Conservation (phyloP, 2,329 filamentous ascomycete genomes). For the Cladosporium sp. region DNA sequence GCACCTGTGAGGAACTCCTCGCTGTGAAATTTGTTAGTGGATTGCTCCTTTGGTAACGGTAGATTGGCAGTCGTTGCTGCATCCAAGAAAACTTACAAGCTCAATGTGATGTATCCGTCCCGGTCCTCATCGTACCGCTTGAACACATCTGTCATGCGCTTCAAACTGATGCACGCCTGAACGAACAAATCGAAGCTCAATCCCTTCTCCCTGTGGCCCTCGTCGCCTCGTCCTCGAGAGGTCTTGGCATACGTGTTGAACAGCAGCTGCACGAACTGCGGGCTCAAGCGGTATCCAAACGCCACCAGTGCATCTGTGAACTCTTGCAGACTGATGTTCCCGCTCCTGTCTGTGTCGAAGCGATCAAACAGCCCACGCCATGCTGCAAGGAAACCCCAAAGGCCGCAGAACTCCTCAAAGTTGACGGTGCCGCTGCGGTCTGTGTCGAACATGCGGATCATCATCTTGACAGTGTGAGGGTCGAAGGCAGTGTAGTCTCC, state of each 20-base stretch:
- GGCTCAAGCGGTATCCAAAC: slow-evolving; percentile 89
- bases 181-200: slow-evolving; percentile 87
- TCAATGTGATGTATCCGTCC: slow-evolving; percentile 74
- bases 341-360: slow-evolving; percentile 84
- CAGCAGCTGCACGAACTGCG: slow-evolving; percentile 78
- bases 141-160: slow-evolving; percentile 98
- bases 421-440: slow-evolving; percentile 86
- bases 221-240: slow-evolving; percentile 39
- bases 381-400: slow-evolving; percentile 93
- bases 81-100: slow-evolving; percentile 49
- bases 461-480: slow-evolving; percentile 91
- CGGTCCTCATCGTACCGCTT: slow-evolving; percentile 98
- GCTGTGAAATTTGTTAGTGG: slow-evolving; percentile 33
- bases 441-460: slow-evolving; percentile 99
- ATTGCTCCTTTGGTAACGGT: not conserved
- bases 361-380: slow-evolving; percentile 95
- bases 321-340: slow-evolving; percentile 82
- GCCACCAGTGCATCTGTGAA: slow-evolving; percentile 86
- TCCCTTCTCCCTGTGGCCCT: slow-evolving; percentile 39
- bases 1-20: slow-evolving; percentile 59
- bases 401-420: slow-evolving; percentile 92
- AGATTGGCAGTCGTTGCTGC: not conserved
- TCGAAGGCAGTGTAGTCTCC: slow-evolving; percentile 96
- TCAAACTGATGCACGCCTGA: slow-evolving; percentile 93
- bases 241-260: slow-evolving; percentile 80